phyloP scores from a whole-genome alignment of 2,329 filamentous ascomycete genomes.

The Stenocarpella maydis region DNA sequence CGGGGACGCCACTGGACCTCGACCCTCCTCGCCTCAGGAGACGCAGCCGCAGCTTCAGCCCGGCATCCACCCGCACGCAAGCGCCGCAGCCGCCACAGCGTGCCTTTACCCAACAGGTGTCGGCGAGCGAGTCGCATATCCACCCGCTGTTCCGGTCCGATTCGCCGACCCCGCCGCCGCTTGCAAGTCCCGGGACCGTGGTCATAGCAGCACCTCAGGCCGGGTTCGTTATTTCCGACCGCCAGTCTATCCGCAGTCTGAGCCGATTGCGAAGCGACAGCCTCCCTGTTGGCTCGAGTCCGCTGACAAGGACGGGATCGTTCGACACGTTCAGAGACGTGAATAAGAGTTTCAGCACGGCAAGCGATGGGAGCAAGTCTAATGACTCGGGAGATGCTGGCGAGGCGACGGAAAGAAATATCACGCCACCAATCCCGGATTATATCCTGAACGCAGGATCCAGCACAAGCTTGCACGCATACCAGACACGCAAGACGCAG shows the following conservation, averaged over 20 bases:
- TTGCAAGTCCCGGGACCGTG: slow-evolving; percentile 73
- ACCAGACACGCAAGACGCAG: slow-evolving; percentile 50
- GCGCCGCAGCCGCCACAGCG: slow-evolving; percentile 43
- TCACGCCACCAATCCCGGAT: slow-evolving; percentile 69
- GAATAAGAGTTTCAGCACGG: slow-evolving; percentile 31
- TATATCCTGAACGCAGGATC: slow-evolving; percentile 66
- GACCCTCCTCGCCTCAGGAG: slow-evolving; percentile 52
- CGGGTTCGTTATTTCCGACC: slow-evolving; percentile 68
- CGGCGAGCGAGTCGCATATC: slow-evolving; percentile 71
- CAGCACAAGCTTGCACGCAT: slow-evolving; percentile 57
- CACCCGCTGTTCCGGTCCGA: slow-evolving; percentile 81
- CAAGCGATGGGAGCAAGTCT: slow-evolving; percentile 38
- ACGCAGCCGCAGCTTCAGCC: slow-evolving; percentile 62
- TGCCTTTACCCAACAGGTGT: slow-evolving; percentile 47
- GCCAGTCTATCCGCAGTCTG: slow-evolving; percentile 59
- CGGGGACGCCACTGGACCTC: slow-evolving; percentile 66
- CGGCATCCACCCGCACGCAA: slow-evolving; percentile 44
- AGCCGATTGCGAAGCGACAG: slow-evolving; percentile 65
- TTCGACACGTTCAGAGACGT: slow-evolving; percentile 53
- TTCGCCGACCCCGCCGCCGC: slow-evolving; percentile 71
- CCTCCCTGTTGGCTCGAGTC: slow-evolving; percentile 55
- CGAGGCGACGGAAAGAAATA: slow-evolving; percentile 50
- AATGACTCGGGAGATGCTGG: slow-evolving; percentile 40
- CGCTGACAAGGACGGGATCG: slow-evolving; percentile 59
- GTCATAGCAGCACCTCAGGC: slow-evolving; percentile 75